Evolutionary conservation across 192 early-diverging fungal genomes (phyloP).

Genomic region (Globomyces pollinis-pini): DNA sequence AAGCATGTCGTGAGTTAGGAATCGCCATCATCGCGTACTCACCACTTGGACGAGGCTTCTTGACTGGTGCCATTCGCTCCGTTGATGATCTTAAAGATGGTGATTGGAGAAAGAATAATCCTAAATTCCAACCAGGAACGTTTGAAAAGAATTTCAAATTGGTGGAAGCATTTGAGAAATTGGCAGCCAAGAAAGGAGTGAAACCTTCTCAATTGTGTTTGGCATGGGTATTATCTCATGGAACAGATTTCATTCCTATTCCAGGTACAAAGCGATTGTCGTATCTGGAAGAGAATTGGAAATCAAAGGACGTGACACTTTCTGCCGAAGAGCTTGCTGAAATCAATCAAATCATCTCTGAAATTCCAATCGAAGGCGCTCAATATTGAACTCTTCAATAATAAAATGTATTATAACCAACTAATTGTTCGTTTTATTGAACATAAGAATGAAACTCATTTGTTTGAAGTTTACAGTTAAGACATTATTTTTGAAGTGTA

Average conservation of each 20-base stretch:
- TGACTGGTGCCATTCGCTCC: conserved; percentile 52
- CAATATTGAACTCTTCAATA: too few relatives aligned
- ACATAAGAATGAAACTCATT: too few relatives aligned
- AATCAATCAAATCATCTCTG: conserved; percentile 23
- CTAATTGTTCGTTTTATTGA: too few relatives aligned
- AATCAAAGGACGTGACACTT: conserved; percentile 20
- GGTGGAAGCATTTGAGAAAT: conserved; percentile 24
- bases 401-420: too few relatives aligned
- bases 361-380: conserved; percentile 21
- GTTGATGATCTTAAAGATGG: conserved; percentile 41
- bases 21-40: conserved; percentile 58
- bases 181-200: conserved; percentile 33
- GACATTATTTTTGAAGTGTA: too few relatives aligned
- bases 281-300: conserved; percentile 34
- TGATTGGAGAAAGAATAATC: conserved; percentile 43
- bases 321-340: conserved; percentile 28
- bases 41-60: conserved; percentile 54
- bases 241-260: conserved; percentile 31
- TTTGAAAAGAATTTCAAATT: conserved; percentile 49
- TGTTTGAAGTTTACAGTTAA: too few relatives aligned
- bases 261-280: conserved; percentile 33
- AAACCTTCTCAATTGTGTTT: conserved; percentile 48
- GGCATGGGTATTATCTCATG: conserved; percentile 59
- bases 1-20: conserved; percentile 54
- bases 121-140: conserved; percentile 54